Evolutionary conservation across 768 basidiomycete genomes (phyloP).

Genomic region (Trichaptum fuscoviolaceum): DNA sequence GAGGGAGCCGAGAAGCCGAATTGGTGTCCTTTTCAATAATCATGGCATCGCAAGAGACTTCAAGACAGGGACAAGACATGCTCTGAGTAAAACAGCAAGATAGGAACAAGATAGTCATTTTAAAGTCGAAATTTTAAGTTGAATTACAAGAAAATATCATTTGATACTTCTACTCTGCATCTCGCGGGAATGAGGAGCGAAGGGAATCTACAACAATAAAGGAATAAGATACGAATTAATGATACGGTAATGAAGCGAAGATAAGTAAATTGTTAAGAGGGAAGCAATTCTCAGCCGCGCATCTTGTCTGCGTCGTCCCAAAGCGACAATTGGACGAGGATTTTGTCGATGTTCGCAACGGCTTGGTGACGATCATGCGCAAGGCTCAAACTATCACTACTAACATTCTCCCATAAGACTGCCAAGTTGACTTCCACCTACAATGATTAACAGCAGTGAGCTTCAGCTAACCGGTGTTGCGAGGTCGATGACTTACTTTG

Average conservation of each 20-base stretch:
- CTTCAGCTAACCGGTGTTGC: conserved; percentile 7
- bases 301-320: conserved; percentile 1
- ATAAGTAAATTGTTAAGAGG: not conserved
- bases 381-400: not conserved
- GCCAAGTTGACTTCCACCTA: conserved; percentile 51
- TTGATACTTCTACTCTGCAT: not conserved
- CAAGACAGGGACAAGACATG: too few relatives aligned
- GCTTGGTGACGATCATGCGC: not conserved
- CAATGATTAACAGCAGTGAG: not conserved
- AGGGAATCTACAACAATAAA: not conserved
- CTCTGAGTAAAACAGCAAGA: too few relatives aligned
- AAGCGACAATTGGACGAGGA: not conserved
- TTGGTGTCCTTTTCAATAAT: too few relatives aligned
- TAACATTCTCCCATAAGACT: conserved; percentile 50
- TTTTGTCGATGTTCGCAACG: not conserved
- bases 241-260: not conserved
- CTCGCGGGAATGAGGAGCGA: not conserved
- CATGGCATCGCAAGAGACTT: too few relatives aligned
- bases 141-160: too few relatives aligned
- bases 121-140: too few relatives aligned
- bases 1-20: not conserved
- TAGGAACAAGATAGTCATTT: too few relatives aligned
- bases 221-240: not conserved
- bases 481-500: conserved; percentile 36
- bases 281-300: not conserved